A percentile compares a stretch with the other conserved stretches of the same genome.
Conservation (phyloP, 495 filamentous ascomycete species). For the Aspergillus sclerotioniger region DNA sequence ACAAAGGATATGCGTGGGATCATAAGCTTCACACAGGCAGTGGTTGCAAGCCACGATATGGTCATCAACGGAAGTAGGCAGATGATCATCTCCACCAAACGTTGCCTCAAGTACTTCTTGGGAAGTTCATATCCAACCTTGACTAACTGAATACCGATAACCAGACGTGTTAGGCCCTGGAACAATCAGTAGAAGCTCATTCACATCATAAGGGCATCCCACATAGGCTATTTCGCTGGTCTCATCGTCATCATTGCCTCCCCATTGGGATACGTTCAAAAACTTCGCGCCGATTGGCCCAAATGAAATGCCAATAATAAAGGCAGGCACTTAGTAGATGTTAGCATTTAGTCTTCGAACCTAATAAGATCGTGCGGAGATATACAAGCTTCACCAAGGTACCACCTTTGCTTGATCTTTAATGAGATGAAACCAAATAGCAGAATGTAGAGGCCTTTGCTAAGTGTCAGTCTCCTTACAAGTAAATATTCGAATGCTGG, state of each 20-base stretch:
- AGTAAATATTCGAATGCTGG: neutral
- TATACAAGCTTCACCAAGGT: conserved; percentile 57
- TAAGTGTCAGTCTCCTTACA: conserved; percentile 1
- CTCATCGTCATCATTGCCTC: conserved; percentile 32
- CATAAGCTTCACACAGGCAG: conserved; percentile 36
- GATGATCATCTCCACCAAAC: conserved; percentile 33
- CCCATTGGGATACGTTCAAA: conserved; percentile 46
- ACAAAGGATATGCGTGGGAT: conserved; percentile 35
- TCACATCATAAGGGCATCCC: neutral
- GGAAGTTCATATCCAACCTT: conserved; percentile 36
- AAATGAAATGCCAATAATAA: conserved; percentile 46
- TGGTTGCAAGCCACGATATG: conserved; percentile 36
- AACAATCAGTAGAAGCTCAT: neutral
- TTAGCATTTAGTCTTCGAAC: neutral
- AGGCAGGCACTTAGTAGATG: conserved; percentile 46
- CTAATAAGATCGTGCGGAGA: conserved; percentile 4
- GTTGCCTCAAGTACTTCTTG: conserved; percentile 32
- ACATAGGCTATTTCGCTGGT: conserved; percentile 47
- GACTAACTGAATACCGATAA: conserved; percentile 54
- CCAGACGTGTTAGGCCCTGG: conserved; percentile 47
- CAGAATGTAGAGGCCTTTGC: conserved; percentile 34
- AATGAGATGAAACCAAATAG: conserved; percentile 50
- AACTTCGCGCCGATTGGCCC: conserved; percentile 50
- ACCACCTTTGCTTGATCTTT: conserved; percentile 53
- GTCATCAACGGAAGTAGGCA: conserved; percentile 39